phyloP scores from a whole-genome alignment of 352 stramenopile genomes.

The Pythium phragmitis region DNA sequence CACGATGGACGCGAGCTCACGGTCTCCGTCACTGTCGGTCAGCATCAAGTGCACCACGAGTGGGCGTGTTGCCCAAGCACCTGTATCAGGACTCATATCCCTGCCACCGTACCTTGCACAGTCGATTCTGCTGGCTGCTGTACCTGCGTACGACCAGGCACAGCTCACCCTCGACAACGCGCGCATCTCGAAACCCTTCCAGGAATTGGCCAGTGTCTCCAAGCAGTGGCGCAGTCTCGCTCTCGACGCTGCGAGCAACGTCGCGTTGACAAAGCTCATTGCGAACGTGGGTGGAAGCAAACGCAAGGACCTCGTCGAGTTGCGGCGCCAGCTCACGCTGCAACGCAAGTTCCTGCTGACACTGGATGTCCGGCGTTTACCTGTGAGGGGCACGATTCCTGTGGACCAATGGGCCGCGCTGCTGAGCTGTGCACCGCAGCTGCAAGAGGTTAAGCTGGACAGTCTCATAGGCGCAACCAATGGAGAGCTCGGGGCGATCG shows the following conservation, averaged over 20 bases:
- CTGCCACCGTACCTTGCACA: background rate
- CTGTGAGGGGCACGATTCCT: background rate
- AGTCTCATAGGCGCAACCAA: background rate
- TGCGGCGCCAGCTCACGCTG: constrained; percentile 10
- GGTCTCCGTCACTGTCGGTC: too few species aligned
- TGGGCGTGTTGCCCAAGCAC: too few species aligned
- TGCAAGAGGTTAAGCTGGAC: constrained; percentile 1
- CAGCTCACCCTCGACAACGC: background rate
- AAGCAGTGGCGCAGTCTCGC: background rate
- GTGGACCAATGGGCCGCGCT: constrained; percentile 2
- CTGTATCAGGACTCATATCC: background rate
- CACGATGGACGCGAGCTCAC: too few species aligned
- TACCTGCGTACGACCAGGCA: background rate
- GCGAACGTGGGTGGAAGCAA: background rate
- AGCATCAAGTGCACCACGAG: too few species aligned
- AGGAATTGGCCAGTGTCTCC: background rate
- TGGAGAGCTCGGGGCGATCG: background rate
- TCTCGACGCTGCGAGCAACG: background rate
- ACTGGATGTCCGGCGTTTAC: background rate
- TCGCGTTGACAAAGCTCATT: background rate
- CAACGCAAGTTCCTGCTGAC: background rate
- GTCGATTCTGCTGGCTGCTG: background rate
- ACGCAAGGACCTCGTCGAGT: background rate
- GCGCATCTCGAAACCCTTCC: background rate
- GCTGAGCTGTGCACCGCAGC: background rate